These are phyloP conservation scores for Alternaria ventricosa DNA, from an alignment of 2,329 filamentous ascomycete genomes.

Conservation along the genomic window DNA sequence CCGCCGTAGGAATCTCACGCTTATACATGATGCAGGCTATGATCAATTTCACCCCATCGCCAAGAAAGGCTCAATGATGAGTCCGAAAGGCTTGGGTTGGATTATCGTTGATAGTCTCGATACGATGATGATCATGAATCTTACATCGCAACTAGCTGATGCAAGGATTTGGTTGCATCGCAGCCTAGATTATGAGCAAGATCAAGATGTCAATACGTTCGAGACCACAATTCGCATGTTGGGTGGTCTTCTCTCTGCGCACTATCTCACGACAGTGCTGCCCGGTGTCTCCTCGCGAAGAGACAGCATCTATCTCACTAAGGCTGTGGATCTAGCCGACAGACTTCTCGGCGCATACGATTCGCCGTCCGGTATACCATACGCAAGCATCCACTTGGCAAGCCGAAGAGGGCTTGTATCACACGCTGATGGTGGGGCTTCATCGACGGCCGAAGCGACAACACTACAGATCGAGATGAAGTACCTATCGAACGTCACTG, in stretches of 20 bases:
- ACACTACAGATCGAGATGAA: background rate
- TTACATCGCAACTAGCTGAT: background rate
- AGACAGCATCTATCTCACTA: background rate
- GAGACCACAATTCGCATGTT: background rate
- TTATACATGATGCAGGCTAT: background rate
- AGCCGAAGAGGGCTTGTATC: background rate
- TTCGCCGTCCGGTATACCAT: background rate
- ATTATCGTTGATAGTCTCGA: background rate
- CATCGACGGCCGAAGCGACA: background rate
- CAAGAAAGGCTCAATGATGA: background rate
- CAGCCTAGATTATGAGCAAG: background rate
- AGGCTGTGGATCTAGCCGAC: background rate
- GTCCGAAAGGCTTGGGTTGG: background rate
- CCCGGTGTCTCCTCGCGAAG: background rate
- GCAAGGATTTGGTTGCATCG: background rate
- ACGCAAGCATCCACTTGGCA: background rate
- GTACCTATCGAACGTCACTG: background rate
- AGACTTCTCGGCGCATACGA: background rate
- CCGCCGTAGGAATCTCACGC: background rate
- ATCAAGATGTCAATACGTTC: background rate
- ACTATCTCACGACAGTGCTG: background rate
- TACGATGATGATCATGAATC: background rate
- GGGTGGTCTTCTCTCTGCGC: background rate
- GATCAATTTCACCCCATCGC: background rate
- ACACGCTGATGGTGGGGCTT: background rate